phyloP scores from a whole-genome alignment of 148 eudicot genomes.

The Fagopyrum esculentum region DNA sequence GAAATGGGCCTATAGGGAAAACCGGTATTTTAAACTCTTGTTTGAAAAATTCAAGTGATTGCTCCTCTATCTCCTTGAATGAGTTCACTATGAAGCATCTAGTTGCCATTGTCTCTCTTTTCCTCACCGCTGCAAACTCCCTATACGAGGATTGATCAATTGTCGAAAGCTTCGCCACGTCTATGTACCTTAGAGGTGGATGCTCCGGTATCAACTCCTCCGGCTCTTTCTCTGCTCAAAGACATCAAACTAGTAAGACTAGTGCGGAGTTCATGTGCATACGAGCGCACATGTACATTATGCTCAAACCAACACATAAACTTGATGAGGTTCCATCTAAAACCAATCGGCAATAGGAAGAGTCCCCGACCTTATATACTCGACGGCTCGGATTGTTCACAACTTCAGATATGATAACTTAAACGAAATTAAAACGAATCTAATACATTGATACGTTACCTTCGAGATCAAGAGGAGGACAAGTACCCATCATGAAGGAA shows the following conservation, averaged over 20 bases:
- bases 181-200: constrained; percentile 25
- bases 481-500: constrained; percentile 13
- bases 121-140: neutral
- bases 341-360: too few species aligned
- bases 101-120: constrained; percentile 18
- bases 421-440: neutral
- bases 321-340: too few species aligned
- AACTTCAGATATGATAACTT: too few species aligned
- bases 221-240: constrained; percentile 15
- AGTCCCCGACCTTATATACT: too few species aligned
- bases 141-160: constrained; percentile 7
- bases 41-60: neutral
- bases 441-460: constrained; percentile 12
- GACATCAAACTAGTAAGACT: too few species aligned
- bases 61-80: constrained; percentile 24
- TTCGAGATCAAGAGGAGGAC: constrained; percentile 10
- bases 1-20: constrained; percentile 36
- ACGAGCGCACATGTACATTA: too few species aligned
- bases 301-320: too few species aligned
- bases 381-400: too few species aligned
- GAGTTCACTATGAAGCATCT: constrained; percentile 28
- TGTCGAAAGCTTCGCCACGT: constrained; percentile 11
- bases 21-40: constrained; percentile 17
- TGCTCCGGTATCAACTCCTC: constrained; percentile 22
- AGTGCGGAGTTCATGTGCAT: too few species aligned